Evolutionary conservation across 2,329 filamentous ascomycete genomes (phyloP).

Genomic region (Fusarium metavorans): DNA sequence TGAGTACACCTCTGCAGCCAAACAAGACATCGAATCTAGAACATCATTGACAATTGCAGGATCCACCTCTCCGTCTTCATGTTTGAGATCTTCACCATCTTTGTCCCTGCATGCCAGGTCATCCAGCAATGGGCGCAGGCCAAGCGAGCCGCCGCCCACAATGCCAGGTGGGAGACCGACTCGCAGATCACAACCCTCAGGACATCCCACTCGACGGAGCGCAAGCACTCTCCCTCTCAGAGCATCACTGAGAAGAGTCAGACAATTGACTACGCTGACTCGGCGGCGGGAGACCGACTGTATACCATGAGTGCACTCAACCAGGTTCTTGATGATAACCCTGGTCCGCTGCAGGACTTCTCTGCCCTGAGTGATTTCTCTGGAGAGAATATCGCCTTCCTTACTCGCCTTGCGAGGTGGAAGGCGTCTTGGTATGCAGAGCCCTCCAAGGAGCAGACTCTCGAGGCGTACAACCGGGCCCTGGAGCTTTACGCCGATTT

Average conservation of each 20-base stretch:
- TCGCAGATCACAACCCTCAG: constrained; percentile 17
- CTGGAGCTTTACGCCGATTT: constrained; percentile 72
- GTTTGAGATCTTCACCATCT: constrained; percentile 66
- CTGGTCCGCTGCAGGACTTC: constrained; percentile 70
- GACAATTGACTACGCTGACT: constrained; percentile 1
- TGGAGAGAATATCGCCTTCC: constrained; percentile 77
- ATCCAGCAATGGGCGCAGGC: constrained; percentile 54
- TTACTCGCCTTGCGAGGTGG: constrained; percentile 69
- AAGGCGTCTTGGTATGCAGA: constrained; percentile 51
- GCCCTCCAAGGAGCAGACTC: constrained; percentile 24
- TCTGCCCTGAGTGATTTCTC: constrained; percentile 75
- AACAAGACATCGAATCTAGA: background rate
- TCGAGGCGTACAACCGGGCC: constrained; percentile 67
- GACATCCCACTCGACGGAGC: constrained; percentile 25
- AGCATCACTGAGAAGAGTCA: constrained; percentile 7
- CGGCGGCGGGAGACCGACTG: constrained; percentile 54
- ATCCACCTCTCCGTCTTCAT: constrained; percentile 62
- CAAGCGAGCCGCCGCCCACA: constrained; percentile 42
- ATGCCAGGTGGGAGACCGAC: constrained; percentile 16
- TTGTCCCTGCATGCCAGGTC: constrained; percentile 72
- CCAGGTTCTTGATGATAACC: constrained; percentile 67
- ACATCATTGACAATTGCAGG: constrained; percentile 24
- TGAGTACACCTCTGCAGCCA: constrained; percentile 64
- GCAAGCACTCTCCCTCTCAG: background rate
- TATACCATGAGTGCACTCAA: constrained; percentile 73